Evolutionary conservation across 345 rosid genomes (phyloP).

Genomic region (Bruguiera sexangula): DNA sequence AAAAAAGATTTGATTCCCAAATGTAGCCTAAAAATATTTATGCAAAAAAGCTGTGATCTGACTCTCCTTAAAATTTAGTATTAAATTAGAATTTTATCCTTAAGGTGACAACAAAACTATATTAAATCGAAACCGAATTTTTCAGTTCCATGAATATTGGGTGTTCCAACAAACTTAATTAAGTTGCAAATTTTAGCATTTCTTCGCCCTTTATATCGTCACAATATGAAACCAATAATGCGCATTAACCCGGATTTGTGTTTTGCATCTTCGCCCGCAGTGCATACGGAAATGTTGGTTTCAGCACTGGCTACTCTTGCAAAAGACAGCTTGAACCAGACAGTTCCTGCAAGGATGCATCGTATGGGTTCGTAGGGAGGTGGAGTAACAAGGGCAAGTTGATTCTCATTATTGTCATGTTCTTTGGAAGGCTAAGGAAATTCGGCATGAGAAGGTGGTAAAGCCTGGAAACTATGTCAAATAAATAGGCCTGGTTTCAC

Average conservation of each 20-base stretch:
- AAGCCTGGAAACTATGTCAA: slow-evolving; percentile 38
- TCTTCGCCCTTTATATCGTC: too few species aligned
- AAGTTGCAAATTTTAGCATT: too few species aligned
- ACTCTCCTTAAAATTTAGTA: too few species aligned
- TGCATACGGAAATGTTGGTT: slow-evolving; percentile 70
- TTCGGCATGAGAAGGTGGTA: slow-evolving; percentile 38
- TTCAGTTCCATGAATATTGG: too few species aligned
- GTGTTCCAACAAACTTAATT: too few species aligned
- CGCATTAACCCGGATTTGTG: not conserved
- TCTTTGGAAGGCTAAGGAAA: slow-evolving; percentile 53
- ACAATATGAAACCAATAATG: too few species aligned
- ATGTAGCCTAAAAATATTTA: too few species aligned
- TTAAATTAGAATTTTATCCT: too few species aligned
- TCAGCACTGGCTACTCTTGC: slow-evolving; percentile 59
- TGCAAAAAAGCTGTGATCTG: too few species aligned
- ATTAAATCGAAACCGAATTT: not conserved
- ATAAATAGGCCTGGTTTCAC: too few species aligned
- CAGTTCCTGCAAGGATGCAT: slow-evolving; percentile 32
- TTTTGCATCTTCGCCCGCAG: slow-evolving; percentile 20
- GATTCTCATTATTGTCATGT: slow-evolving; percentile 50
- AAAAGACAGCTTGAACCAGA: slow-evolving; percentile 28
- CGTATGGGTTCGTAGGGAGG: slow-evolving; percentile 47
- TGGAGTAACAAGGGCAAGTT: slow-evolving; percentile 53
- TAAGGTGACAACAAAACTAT: not conserved
- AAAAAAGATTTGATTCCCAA: too few species aligned